These are phyloP conservation scores for Pulveroboletus sp. DNA, from an alignment of 768 basidiomycete species.

Conservation along the genomic window DNA sequence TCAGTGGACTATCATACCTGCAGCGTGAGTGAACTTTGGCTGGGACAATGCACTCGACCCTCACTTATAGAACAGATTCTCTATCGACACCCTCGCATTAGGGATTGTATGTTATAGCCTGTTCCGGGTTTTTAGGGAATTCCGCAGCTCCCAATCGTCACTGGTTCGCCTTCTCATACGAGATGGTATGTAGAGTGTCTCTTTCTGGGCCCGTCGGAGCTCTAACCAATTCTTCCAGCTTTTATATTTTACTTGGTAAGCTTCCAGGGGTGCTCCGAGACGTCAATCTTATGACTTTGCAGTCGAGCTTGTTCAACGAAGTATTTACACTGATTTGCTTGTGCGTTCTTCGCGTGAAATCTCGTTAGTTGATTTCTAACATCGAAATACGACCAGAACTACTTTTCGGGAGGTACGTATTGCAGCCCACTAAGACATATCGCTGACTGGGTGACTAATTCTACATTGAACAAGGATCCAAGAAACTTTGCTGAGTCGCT, in stretches of 20 bases:
- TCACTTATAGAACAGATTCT: background rate
- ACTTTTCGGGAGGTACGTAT: conserved; percentile 8
- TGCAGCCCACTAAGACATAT: background rate
- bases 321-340: conserved; percentile 10
- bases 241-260: conserved; percentile 15
- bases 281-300: background rate
- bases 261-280: background rate
- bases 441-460: background rate
- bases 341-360: conserved; percentile 3
- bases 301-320: conserved; percentile 10
- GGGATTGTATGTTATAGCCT: conserved; percentile 1
- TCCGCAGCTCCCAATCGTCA: background rate
- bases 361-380: background rate
- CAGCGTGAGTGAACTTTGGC: background rate
- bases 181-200: conserved; percentile 18
- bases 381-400: conserved; percentile 2
- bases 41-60: background rate
- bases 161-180: conserved; percentile 19
- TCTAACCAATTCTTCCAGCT: conserved; percentile 2
- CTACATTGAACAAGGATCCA: too few species aligned
- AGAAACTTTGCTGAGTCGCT: too few species aligned
- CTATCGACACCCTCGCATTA: background rate
- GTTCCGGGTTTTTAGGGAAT: background rate
- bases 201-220: too few species aligned
- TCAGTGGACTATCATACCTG: background rate